Percentiles rank a stretch among this genome's conserved stretches.
Conservation (phyloP, 2,329 filamentous ascomycete species). For the Colletotrichum kahawae region DNA sequence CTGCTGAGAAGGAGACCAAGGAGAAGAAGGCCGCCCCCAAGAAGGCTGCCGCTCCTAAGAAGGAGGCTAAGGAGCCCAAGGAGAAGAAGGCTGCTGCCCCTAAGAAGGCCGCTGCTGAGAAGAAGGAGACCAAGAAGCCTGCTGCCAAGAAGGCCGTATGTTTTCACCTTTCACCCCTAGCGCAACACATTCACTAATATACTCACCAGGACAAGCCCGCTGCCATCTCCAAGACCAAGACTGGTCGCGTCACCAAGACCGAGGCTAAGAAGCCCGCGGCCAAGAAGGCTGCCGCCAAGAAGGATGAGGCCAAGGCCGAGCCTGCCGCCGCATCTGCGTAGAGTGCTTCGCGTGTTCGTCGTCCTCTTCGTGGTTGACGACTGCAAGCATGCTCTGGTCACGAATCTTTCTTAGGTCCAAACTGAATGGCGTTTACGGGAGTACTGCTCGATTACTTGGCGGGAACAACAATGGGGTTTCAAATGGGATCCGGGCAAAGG, state of each 20-base stretch:
- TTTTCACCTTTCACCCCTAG: slow-evolving; percentile 34
- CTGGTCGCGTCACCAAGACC: slow-evolving; percentile 81
- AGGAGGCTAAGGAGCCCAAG: slow-evolving; percentile 48
- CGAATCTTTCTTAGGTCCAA: slow-evolving; percentile 17
- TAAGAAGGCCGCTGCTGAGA: slow-evolving; percentile 42
- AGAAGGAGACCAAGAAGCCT: slow-evolving; percentile 39
- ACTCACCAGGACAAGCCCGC: slow-evolving; percentile 70
- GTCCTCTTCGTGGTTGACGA: not conserved
- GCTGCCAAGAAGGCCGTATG: slow-evolving; percentile 32
- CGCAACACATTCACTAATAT: slow-evolving; percentile 21
- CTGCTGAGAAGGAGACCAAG: slow-evolving; percentile 75
- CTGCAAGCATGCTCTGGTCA: slow-evolving; percentile 6
- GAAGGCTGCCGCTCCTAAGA: slow-evolving; percentile 46
- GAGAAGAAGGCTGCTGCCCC: slow-evolving; percentile 52
- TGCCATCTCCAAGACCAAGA: slow-evolving; percentile 81
- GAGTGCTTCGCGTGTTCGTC: not conserved
- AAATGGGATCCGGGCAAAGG: slow-evolving; percentile 5
- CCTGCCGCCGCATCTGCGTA: slow-evolving; percentile 18
- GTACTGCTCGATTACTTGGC: slow-evolving; percentile 1
- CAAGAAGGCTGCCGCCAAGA: slow-evolving; percentile 50
- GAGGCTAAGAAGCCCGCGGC: slow-evolving; percentile 52
- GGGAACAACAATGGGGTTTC: slow-evolving; percentile 3
- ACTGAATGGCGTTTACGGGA: slow-evolving; percentile 18
- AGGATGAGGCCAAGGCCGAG: slow-evolving; percentile 28
- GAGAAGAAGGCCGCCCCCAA: slow-evolving; percentile 49